These are phyloP conservation scores for Paramecium octaurelia DNA, from an alignment of 73 alveolate species.

Conservation along the genomic window DNA sequence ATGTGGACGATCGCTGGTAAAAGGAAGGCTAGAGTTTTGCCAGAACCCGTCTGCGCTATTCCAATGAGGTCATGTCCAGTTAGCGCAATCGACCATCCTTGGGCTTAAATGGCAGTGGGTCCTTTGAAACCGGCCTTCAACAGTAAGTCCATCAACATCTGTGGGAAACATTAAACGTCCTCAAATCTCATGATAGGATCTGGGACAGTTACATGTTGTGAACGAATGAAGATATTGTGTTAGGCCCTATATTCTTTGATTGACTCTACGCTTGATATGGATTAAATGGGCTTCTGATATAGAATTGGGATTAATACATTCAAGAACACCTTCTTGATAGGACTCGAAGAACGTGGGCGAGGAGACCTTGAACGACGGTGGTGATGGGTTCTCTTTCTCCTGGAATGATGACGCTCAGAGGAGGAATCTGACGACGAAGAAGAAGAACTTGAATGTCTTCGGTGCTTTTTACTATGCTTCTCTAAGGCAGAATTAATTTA, in stretches of 20 bases:
- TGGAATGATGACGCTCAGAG: neutral
- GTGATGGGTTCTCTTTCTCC: neutral
- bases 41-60: slow-evolving; percentile 92
- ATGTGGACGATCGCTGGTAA: slow-evolving; percentile 81
- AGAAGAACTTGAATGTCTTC: slow-evolving; percentile 8
- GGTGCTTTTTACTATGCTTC: neutral
- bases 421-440: neutral
- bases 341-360: neutral
- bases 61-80: slow-evolving; percentile 84
- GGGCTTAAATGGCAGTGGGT: slow-evolving; percentile 69
- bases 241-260: neutral
- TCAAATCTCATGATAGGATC: slow-evolving; percentile 53
- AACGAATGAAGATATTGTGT: neutral
- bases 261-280: slow-evolving; percentile 22
- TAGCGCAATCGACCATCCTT: slow-evolving; percentile 61
- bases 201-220: slow-evolving; percentile 28
- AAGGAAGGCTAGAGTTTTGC: slow-evolving; percentile 90
- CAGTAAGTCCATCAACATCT: slow-evolving; percentile 2
- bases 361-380: neutral
- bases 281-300: neutral
- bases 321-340: neutral
- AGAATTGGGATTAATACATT: neutral
- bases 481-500: neutral
- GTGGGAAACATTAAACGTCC: slow-evolving; percentile 61
- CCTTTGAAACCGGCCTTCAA: slow-evolving; percentile 52